Evolutionary conservation across 495 filamentous ascomycete genomes (phyloP).

Genomic region (Neurospora pannonica): DNA sequence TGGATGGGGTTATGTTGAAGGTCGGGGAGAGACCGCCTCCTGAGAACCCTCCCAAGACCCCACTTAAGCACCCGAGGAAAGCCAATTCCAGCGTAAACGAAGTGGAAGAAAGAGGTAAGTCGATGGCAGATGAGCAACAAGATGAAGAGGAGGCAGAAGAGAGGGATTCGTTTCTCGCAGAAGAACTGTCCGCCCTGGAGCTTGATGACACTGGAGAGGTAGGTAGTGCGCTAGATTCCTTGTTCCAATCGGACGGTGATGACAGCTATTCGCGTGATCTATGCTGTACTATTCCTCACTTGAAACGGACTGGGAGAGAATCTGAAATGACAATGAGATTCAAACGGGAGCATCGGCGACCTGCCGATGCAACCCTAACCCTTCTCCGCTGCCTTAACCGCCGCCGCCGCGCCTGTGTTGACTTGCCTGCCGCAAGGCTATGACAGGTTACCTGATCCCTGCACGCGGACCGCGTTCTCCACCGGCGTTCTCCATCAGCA

Average conservation of each 20-base stretch:
- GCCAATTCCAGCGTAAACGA: neutral
- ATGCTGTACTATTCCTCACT: neutral
- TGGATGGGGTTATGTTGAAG: neutral
- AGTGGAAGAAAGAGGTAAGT: neutral
- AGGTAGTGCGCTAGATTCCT: neutral
- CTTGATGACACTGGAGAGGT: neutral
- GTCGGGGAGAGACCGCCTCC: neutral
- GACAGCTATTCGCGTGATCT: neutral
- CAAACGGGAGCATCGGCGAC: neutral
- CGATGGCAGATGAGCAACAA: neutral
- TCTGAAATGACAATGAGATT: neutral
- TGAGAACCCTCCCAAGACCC: neutral
- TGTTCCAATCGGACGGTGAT: neutral
- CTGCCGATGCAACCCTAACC: neutral
- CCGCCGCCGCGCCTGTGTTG: too few relatives aligned
- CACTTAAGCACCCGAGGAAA: neutral
- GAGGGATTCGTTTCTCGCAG: neutral
- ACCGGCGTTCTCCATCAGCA: neutral
- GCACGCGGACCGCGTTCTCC: neutral
- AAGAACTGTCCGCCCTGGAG: neutral
- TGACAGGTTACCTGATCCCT: neutral
- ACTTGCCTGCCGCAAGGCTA: neutral
- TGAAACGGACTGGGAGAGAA: neutral
- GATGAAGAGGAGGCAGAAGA: neutral
- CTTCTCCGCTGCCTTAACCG: neutral